These are phyloP conservation scores for Flaveria brownii DNA, from an alignment of 129 eudicot genomes.

Conservation along the genomic window DNA sequence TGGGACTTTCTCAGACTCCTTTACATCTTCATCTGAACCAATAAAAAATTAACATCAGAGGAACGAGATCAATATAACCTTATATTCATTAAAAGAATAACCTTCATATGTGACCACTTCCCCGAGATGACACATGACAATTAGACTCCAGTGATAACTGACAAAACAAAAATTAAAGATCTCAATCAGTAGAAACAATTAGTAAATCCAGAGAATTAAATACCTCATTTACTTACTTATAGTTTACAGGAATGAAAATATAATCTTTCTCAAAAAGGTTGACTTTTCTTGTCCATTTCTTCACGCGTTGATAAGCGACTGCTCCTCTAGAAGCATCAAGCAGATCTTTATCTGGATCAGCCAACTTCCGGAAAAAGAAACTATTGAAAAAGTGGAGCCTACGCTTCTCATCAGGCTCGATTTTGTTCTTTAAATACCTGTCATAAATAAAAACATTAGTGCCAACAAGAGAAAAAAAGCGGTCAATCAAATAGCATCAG, in stretches of 20 bases:
- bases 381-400: slow-evolving; percentile 86
- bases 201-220: slow-evolving; percentile 1
- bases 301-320: slow-evolving; percentile 92
- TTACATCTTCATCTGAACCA: slow-evolving; percentile 51
- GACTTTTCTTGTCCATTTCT: slow-evolving; percentile 95
- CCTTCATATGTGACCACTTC: slow-evolving; percentile 62
- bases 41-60: slow-evolving; percentile 8
- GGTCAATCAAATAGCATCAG: neutral
- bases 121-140: slow-evolving; percentile 84
- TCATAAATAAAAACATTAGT: slow-evolving; percentile 17
- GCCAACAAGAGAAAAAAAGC: neutral
- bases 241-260: slow-evolving; percentile 87
- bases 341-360: slow-evolving; percentile 87
- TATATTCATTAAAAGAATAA: slow-evolving; percentile 28
- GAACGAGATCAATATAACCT: neutral
- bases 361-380: slow-evolving; percentile 90
- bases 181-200: slow-evolving; percentile 2
- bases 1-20: slow-evolving; percentile 55
- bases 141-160: slow-evolving; percentile 96
- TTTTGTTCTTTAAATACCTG: slow-evolving; percentile 75
- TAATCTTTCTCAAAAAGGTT: slow-evolving; percentile 87
- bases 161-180: slow-evolving; percentile 20
- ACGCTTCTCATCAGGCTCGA: slow-evolving; percentile 49
- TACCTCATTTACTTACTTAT: slow-evolving; percentile 54
- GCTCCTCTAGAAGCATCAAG: slow-evolving; percentile 68